Percentiles rank a stretch among this genome's conserved stretches.
phyloP scores from a whole-genome alignment of 768 basidiomycete genomes.

The Tricholoma matsutake region DNA sequence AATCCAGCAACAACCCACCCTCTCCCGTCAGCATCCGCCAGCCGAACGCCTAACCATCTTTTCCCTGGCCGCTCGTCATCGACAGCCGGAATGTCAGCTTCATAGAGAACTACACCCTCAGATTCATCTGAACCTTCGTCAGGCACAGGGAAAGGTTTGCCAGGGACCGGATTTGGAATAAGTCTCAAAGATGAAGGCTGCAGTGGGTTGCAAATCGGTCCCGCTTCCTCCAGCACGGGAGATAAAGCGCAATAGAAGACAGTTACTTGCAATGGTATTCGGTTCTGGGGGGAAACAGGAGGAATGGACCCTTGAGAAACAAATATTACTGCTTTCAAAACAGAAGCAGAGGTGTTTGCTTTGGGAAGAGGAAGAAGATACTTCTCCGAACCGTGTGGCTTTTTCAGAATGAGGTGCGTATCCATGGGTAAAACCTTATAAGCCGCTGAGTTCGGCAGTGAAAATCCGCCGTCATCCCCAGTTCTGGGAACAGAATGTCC shows the following conservation, averaged over 20 bases:
- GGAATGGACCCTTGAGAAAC: slow-evolving; percentile 58
- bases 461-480: slow-evolving; percentile 11
- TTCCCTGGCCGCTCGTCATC: slow-evolving; percentile 7
- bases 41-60: slow-evolving; percentile 50
- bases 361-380: slow-evolving; percentile 51
- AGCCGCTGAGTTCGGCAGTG: slow-evolving; percentile 19
- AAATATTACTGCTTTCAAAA: slow-evolving; percentile 47
- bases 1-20: slow-evolving; percentile 67
- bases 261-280: slow-evolving; percentile 42
- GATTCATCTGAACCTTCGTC: slow-evolving; percentile 71
- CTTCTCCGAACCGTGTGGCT: slow-evolving; percentile 39
- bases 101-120: slow-evolving; percentile 67
- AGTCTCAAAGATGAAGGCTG: slow-evolving; percentile 52
- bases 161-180: slow-evolving; percentile 57
- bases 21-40: slow-evolving; percentile 47
- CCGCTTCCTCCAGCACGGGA: slow-evolving; percentile 16
- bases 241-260: slow-evolving; percentile 42
- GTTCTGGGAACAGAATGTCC: slow-evolving; percentile 34
- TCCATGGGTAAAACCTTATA: slow-evolving; percentile 38
- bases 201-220: slow-evolving; percentile 35
- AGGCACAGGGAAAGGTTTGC: slow-evolving; percentile 59
- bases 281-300: slow-evolving; percentile 47
- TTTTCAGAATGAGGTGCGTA: slow-evolving; percentile 38
- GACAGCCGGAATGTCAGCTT: slow-evolving; percentile 37
- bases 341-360: slow-evolving; percentile 5